Conservation (phyloP, 257 asterid species). For the Solanum verrucosum region DNA sequence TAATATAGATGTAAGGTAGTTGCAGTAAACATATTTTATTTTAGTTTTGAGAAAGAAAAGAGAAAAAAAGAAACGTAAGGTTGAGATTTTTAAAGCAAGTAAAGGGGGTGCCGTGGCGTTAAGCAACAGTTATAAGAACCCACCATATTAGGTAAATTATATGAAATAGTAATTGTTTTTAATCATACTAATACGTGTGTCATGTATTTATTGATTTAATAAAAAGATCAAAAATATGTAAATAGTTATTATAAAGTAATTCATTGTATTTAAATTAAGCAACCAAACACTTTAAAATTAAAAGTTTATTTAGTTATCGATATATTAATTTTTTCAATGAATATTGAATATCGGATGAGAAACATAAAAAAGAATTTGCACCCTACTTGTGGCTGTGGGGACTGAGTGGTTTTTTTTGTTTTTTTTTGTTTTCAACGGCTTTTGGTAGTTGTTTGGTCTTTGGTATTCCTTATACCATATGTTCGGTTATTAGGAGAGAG, state of each 20-base stretch:
- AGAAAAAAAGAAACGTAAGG: constrained; percentile 25
- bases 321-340: rapidly evolving
- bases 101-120: constrained; percentile 37
- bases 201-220: not conserved
- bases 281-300: not conserved
- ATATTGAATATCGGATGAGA: not conserved
- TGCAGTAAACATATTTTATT: not conserved
- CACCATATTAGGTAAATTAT: not conserved
- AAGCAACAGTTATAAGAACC: constrained; percentile 33
- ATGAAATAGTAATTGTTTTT: not conserved
- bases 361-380: not conserved
- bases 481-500: not conserved
- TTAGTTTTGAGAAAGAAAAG: not conserved
- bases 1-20: not conserved
- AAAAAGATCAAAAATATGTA: not conserved
- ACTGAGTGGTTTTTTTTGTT: not conserved
- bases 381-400: not conserved
- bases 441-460: not conserved
- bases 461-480: not conserved
- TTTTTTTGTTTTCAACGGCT: not conserved
- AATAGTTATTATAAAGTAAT: not conserved
- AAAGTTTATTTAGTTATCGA: no score
- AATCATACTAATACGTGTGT: not conserved
- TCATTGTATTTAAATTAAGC: not conserved
- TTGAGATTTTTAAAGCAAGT: constrained; percentile 12